A percentile compares a stretch with the other conserved stretches of the same genome.
Conservation (phyloP, 2,329 filamentous ascomycete genomes). For the Boeremia lycopersici region DNA sequence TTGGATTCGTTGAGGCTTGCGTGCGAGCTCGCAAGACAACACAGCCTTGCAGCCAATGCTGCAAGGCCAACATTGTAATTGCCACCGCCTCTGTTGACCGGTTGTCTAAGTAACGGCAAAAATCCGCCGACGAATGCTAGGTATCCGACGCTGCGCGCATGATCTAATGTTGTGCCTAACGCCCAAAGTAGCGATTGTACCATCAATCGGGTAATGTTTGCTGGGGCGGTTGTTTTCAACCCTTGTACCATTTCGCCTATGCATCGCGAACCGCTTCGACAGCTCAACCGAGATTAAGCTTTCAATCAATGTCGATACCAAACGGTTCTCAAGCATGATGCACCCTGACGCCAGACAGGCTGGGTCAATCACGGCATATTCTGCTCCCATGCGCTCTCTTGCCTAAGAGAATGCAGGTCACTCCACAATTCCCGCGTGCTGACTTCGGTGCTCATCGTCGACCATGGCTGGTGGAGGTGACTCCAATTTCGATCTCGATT, state of each 20-base stretch:
- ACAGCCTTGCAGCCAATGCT: constrained; percentile 1
- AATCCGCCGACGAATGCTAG: neutral
- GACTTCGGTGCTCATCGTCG: neutral
- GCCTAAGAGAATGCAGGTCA: neutral
- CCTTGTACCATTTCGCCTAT: constrained; percentile 27
- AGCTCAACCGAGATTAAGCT: constrained; percentile 3
- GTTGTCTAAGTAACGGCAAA: constrained; percentile 1
- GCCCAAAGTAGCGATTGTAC: constrained; percentile 10
- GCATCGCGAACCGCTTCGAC: constrained; percentile 21
- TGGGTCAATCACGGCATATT: neutral
- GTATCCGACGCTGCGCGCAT: neutral
- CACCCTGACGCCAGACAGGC: neutral
- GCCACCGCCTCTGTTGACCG: neutral
- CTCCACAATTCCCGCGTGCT: neutral
- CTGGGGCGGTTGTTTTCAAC: constrained; percentile 6
- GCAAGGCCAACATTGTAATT: neutral
- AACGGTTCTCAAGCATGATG: neutral
- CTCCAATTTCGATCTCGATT: neutral
- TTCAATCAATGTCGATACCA: neutral
- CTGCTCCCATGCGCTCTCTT: neutral
- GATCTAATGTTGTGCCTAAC: constrained; percentile 5
- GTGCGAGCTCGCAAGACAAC: neutral
- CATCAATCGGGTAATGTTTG: constrained; percentile 5
- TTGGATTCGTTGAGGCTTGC: neutral
- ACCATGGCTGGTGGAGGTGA: neutral